Percentiles rank a stretch among this genome's conserved stretches.
phyloP scores from a whole-genome alignment of 768 basidiomycete species.

The Podaxis rugospora region DNA sequence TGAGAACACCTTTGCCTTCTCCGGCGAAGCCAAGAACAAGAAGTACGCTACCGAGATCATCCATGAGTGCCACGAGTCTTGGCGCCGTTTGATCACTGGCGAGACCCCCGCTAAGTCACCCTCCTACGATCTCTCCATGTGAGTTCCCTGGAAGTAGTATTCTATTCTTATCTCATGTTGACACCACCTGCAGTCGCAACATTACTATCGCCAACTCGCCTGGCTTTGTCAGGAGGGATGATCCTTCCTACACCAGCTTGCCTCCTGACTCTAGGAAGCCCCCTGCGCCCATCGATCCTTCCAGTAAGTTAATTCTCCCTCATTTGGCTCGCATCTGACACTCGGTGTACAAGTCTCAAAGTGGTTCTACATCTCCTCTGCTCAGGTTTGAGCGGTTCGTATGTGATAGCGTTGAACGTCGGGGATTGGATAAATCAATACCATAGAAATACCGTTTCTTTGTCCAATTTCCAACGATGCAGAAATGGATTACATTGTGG shows the following conservation, averaged over 20 bases:
- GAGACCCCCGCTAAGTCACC: slow-evolving; percentile 71
- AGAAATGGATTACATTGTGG: slow-evolving; percentile 1
- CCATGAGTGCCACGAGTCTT: slow-evolving; percentile 97
- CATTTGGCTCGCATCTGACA: background rate
- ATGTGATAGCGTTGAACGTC: slow-evolving; percentile 11
- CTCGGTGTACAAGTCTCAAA: slow-evolving; percentile 63
- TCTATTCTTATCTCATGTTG: slow-evolving; percentile 6
- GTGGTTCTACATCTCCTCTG: slow-evolving; percentile 94
- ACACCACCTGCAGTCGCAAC: slow-evolving; percentile 57
- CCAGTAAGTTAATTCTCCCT: slow-evolving; percentile 51
- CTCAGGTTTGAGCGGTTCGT: slow-evolving; percentile 51
- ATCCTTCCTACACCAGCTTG: slow-evolving; percentile 58
- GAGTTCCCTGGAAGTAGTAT: slow-evolving; percentile 24
- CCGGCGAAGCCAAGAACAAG: slow-evolving; percentile 99
- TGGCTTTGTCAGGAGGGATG: slow-evolving; percentile 58
- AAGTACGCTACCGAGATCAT: slow-evolving; percentile 99
- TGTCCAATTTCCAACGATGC: background rate
- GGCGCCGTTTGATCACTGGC: slow-evolving; percentile 88
- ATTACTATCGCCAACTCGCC: slow-evolving; percentile 71
- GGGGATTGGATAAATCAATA: slow-evolving; percentile 13
- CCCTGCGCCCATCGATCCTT: slow-evolving; percentile 85
- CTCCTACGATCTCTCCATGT: slow-evolving; percentile 83
- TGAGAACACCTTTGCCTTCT: slow-evolving; percentile 98
- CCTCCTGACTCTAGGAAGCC: slow-evolving; percentile 80
- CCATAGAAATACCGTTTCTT: background rate